Conservation (phyloP, 257 asterid species). For the Agastache rugosa region DNA sequence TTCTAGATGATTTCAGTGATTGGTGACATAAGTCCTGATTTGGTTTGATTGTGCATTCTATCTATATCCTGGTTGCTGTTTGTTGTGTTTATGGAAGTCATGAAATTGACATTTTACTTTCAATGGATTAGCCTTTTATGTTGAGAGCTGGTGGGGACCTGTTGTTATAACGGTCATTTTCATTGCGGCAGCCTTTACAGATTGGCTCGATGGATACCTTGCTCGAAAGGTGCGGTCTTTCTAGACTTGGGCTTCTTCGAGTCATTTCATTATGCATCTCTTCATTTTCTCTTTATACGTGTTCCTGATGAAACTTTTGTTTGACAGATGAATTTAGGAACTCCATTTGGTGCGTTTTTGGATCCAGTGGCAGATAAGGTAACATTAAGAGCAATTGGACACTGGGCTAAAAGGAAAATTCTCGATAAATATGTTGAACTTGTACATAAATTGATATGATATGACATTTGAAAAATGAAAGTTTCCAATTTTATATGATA, state of each 20-base stretch:
- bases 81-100: slow-evolving; percentile 5
- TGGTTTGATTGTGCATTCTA: not conserved
- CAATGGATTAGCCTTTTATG: slow-evolving; percentile 66
- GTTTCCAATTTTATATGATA: not conserved
- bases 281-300: slow-evolving; percentile 4
- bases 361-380: slow-evolving; percentile 99
- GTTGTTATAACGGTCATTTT: slow-evolving; percentile 65
- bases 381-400: slow-evolving; percentile 11
- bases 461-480: not conserved
- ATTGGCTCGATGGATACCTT: slow-evolving; percentile 96
- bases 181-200: slow-evolving; percentile 82
- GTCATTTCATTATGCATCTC: slow-evolving; percentile 14
- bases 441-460: not conserved
- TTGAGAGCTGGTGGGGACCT: slow-evolving; percentile 85
- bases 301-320: slow-evolving; percentile 26
- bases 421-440: not conserved
- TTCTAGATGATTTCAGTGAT: not conserved
- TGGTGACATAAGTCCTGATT: not conserved
- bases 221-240: slow-evolving; percentile 72
- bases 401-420: not conserved
- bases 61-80: slow-evolving; percentile 13
- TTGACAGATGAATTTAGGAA: slow-evolving; percentile 78
- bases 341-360: slow-evolving; percentile 90
- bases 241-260: slow-evolving; percentile 23
- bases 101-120: slow-evolving; percentile 34